A percentile compares a stretch with the other conserved stretches of the same genome.
phyloP scores from a whole-genome alignment of 2,329 filamentous ascomycete species.

The Camptophora hylomeconis region DNA sequence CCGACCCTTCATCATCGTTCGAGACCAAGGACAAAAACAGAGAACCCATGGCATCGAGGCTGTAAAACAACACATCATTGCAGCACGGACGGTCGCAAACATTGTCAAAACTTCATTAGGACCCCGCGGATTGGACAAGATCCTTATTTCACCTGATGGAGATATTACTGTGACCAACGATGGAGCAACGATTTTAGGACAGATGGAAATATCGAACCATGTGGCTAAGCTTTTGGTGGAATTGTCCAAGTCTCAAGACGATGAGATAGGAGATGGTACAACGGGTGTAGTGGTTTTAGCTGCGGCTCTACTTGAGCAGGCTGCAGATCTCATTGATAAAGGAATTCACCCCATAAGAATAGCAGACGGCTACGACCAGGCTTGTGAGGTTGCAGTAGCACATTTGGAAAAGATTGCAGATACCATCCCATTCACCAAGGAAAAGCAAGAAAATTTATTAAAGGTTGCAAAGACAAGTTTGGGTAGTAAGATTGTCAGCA shows the following conservation, averaged over 20 bases:
- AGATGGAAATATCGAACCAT: conserved; percentile 98
- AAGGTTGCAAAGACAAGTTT: conserved; percentile 93
- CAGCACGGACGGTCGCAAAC: conserved; percentile 87
- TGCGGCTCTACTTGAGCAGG: conserved; percentile 88
- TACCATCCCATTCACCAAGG: conserved; percentile 68
- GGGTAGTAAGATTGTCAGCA: conserved; percentile 98
- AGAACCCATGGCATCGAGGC: conserved; percentile 92
- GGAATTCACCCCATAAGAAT: conserved; percentile 98
- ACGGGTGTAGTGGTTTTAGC: conserved; percentile 95
- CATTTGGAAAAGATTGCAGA: conserved; percentile 92
- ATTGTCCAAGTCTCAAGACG: conserved; percentile 95
- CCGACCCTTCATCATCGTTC: conserved; percentile 91
- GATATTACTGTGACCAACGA: conserved; percentile 99
- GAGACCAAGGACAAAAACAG: conserved; percentile 98
- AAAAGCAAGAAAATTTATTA: conserved; percentile 71
- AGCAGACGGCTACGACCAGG: conserved; percentile 94
- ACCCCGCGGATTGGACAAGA: conserved; percentile 94
- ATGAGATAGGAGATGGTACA: conserved; percentile 96
- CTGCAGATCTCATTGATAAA: conserved; percentile 96
- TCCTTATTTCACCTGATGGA: conserved; percentile 94
- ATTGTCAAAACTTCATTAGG: conserved; percentile 96
- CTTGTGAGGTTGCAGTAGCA: conserved; percentile 88
- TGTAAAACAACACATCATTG: conserved; percentile 95
- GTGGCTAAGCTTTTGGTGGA: conserved; percentile 94
- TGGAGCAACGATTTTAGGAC: conserved; percentile 88